Percentiles rank a stretch among this genome's conserved stretches.
phyloP scores from a whole-genome alignment of 1,139 yeast genomes.

The Candida gigantensis region DNA sequence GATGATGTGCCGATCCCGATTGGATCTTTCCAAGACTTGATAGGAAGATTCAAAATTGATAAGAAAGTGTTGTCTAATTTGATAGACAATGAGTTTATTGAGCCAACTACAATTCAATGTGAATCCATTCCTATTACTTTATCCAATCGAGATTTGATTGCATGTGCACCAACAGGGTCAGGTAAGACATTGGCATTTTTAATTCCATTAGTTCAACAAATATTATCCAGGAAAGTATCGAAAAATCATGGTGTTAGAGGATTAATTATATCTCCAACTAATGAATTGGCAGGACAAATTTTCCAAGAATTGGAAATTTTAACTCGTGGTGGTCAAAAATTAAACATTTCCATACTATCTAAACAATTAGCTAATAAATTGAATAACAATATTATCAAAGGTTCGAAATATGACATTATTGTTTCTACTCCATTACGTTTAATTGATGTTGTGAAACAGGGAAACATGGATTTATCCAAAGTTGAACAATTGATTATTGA shows the following conservation, averaged over 20 bases:
- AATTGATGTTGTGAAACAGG: constrained; percentile 72
- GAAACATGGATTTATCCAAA: constrained; percentile 54
- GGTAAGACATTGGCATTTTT: constrained; percentile 90
- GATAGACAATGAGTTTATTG: constrained; percentile 67
- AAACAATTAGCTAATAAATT: constrained; percentile 76
- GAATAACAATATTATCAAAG: constrained; percentile 55
- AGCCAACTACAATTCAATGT: constrained; percentile 91
- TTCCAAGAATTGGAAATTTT: constrained; percentile 66
- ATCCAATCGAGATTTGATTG: constrained; percentile 67
- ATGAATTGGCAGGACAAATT: constrained; percentile 82
- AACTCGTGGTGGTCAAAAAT: constrained; percentile 52
- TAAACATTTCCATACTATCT: constrained; percentile 69
- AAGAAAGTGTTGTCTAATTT: constrained; percentile 64
- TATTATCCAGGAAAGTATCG: constrained; percentile 17
- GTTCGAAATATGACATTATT: constrained; percentile 72
- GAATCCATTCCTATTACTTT: constrained; percentile 77
- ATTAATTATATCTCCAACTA: constrained; percentile 84
- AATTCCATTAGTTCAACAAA: constrained; percentile 71
- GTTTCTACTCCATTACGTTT: constrained; percentile 88
- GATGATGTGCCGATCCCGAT: constrained; percentile 83
- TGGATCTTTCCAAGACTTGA: constrained; percentile 82
- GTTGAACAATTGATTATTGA: constrained; percentile 82
- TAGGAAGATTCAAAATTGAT: constrained; percentile 66
- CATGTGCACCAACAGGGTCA: constrained; percentile 94
- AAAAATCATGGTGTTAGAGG: constrained; percentile 62